Conservation (phyloP, 768 basidiomycete species). For the Termitomyces sp. region DNA sequence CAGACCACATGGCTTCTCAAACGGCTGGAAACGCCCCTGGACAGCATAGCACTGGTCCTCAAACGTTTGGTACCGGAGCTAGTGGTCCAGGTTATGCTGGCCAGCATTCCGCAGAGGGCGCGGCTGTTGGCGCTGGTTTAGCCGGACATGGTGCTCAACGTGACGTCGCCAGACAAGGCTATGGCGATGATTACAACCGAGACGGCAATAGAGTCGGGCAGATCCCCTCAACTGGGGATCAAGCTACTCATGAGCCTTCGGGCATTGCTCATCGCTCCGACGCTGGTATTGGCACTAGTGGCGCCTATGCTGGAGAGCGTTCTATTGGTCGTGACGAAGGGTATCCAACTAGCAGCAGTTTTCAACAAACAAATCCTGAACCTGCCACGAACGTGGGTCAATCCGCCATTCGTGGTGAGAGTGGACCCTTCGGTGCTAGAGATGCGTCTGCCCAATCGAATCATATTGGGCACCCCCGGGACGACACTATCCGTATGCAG, state of each 20-base stretch:
- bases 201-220: background rate
- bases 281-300: background rate
- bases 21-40: background rate
- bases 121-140: background rate
- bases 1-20: background rate
- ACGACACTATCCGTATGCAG: background rate
- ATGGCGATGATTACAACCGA: background rate
- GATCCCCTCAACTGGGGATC: background rate
- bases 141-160: slow-evolving; percentile 1
- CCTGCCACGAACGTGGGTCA: background rate
- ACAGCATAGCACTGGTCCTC: background rate
- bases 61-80: background rate
- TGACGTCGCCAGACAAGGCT: background rate
- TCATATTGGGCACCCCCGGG: background rate
- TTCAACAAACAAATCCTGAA: background rate
- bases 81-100: background rate
- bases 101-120: background rate
- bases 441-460: background rate
- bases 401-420: background rate
- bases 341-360: background rate
- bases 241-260: background rate
- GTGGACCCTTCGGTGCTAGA: background rate
- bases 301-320: background rate
- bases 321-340: background rate
- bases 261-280: background rate